Percentiles rank a stretch among this genome's conserved stretches.
phyloP scores from a whole-genome alignment of 2,329 filamentous ascomycete species.

The Curvularia lunata region DNA sequence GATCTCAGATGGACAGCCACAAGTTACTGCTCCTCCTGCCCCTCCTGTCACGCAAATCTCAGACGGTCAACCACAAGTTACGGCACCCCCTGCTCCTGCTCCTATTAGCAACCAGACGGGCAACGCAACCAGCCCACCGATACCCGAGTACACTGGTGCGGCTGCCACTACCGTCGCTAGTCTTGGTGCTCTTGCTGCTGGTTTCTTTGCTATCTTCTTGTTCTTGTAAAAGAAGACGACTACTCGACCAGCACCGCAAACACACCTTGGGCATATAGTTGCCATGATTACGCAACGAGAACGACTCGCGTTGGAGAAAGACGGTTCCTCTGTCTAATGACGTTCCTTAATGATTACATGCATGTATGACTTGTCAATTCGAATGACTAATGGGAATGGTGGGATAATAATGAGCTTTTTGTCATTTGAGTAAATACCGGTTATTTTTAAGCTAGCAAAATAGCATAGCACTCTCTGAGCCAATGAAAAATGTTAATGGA shows the following conservation, averaged over 20 bases:
- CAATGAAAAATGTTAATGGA: neutral
- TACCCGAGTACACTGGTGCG: conserved; percentile 41
- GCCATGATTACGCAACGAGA: conserved; percentile 10
- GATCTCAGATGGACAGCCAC: neutral
- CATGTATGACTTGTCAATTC: conserved; percentile 9
- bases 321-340: conserved; percentile 6
- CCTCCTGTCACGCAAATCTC: neutral
- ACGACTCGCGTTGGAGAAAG: conserved; percentile 6
- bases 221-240: conserved; percentile 32
- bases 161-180: conserved; percentile 30
- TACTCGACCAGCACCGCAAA: neutral
- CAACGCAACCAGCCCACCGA: conserved; percentile 20
- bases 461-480: neutral
- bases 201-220: conserved; percentile 37
- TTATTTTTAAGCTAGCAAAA: neutral
- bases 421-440: neutral
- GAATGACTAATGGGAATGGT: conserved; percentile 8
- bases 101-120: conserved; percentile 14
- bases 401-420: conserved; percentile 6
- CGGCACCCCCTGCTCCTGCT: conserved; percentile 4
- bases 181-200: conserved; percentile 37
- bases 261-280: neutral
- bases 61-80: conserved; percentile 8
- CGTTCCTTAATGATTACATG: conserved; percentile 17
- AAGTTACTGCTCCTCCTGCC: conserved; percentile 10